phyloP scores from a whole-genome alignment of 768 basidiomycete genomes.

The Termitomyces bulborhizus region DNA sequence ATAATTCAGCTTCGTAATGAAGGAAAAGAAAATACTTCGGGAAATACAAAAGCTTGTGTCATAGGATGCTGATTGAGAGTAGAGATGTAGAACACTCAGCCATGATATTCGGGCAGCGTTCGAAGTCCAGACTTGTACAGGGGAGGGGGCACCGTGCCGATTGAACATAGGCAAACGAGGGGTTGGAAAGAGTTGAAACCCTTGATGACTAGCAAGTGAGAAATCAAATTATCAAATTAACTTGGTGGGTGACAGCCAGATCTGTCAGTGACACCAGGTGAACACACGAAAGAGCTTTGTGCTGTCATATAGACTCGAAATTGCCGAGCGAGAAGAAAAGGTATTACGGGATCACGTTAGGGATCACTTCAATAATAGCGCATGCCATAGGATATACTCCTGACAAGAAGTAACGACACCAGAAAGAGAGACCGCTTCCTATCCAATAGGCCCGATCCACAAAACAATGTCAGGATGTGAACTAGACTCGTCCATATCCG shows the following conservation, averaged over 20 bases:
- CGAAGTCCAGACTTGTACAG: no score
- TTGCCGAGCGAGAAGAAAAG: neutral
- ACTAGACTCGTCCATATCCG: constrained; percentile 43
- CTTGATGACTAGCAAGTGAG: neutral
- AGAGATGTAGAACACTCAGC: no score
- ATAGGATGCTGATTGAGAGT: no score
- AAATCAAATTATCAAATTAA: neutral
- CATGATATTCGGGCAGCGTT: no score
- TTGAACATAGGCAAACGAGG: no score
- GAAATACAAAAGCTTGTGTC: no score
- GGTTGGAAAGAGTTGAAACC: neutral
- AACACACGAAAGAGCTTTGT: neutral
- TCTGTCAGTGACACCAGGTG: neutral
- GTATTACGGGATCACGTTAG: neutral
- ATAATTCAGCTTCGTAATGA: no score
- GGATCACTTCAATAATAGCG: neutral
- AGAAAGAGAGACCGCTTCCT: neutral
- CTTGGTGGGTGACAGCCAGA: no score
- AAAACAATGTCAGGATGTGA: no score
- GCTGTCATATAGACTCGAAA: neutral
- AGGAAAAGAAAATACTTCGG: no score
- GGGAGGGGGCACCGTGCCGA: no score
- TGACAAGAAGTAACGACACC: neutral
- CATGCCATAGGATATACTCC: neutral
- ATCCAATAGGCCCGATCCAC: neutral